Percentiles rank a stretch among this genome's conserved stretches.
phyloP scores from a whole-genome alignment of 1,284 basidiomycete species.

The Fomitopsis palustris region DNA sequence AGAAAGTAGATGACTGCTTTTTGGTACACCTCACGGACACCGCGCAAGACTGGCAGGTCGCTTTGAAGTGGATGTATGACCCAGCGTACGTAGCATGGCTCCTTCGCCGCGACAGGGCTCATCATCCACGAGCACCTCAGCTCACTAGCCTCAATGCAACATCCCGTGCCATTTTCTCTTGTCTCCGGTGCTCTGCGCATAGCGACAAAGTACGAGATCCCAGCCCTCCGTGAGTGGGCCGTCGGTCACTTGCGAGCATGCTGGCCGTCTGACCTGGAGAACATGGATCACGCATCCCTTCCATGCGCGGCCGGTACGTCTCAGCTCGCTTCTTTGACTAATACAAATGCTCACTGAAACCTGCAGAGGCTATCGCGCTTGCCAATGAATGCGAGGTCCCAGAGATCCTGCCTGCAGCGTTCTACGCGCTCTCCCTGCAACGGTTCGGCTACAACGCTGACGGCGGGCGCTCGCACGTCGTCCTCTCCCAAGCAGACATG shows the following conservation, averaged over 20 bases:
- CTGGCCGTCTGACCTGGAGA: constrained; percentile 29
- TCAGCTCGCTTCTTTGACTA: neutral
- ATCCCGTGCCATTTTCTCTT: constrained; percentile 21
- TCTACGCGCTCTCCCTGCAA: constrained; percentile 27
- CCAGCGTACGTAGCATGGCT: constrained; percentile 19
- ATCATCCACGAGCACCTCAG: constrained; percentile 8
- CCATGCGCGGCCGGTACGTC: constrained; percentile 30
- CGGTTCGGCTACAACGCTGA: constrained; percentile 27
- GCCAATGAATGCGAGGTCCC: constrained; percentile 11
- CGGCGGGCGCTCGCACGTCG: constrained; percentile 27
- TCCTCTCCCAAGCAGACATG: constrained; percentile 27
- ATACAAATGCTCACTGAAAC: neutral
- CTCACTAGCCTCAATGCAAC: constrained; percentile 16
- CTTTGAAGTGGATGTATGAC: constrained; percentile 32
- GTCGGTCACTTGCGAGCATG: constrained; percentile 20
- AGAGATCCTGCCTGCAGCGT: constrained; percentile 10
- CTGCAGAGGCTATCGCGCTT: constrained; percentile 15
- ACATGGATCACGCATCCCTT: constrained; percentile 26
- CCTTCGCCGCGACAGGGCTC: neutral
- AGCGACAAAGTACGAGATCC: constrained; percentile 33
- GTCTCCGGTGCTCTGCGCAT: constrained; percentile 30
- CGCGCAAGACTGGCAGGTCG: constrained; percentile 26
- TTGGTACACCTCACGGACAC: constrained; percentile 26
- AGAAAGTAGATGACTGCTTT: constrained; percentile 30
- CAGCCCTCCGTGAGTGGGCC: constrained; percentile 25